Base-by-base conservation (phyloP, 1,139 yeast genomes). In the Pichia cactophila region DNA sequence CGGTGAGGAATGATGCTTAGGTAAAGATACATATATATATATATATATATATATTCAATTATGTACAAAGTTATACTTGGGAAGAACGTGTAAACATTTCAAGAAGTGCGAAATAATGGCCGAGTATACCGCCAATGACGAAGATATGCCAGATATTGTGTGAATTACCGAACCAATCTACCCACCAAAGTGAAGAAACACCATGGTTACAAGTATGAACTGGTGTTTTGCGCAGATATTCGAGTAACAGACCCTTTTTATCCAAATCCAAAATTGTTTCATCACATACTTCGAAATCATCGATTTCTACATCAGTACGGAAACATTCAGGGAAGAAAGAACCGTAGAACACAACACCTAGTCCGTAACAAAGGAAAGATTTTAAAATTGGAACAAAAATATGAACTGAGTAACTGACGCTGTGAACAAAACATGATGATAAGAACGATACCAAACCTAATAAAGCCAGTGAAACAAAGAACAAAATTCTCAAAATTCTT, bases 81-180 rank as follows among this genome's bases (percentile, higher is more conserved):
- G 35, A 5, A 10, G 53, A 50, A 44, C 50, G 50, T 38, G 65
- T 68, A 56, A 83, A 82, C 83, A 89, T 83, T 52, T 78, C 81
- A 55, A 87, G 71, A 31, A 88, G 72, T 28, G 94, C 89, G 49
- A 72, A 70, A 65, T 90, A 92, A 66, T 90, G 97, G 38, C 94
- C 95, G 51, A 86, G 69, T 26, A 89, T 80, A 2, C 98, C 98
- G 38, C 86, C 75, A 38, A 92, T 78, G 41, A 92, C 98, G 63
- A 86, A 87, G 17, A 88, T 66, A 67, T 92, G 98, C 98, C 98
- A 92, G 36, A 92, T 70, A 61, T 88, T 89, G 67, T 92, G 98
- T 46, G 96, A 87, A 37, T 81, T 76, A 53, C 82, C 73, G 31
- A 75, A 66, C 64, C 84, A 85, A 60, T 85, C 94, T 10, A 83